phyloP scores from a whole-genome alignment of 371 early-diverging fungal genomes.

The Entomophthora muscae region DNA sequence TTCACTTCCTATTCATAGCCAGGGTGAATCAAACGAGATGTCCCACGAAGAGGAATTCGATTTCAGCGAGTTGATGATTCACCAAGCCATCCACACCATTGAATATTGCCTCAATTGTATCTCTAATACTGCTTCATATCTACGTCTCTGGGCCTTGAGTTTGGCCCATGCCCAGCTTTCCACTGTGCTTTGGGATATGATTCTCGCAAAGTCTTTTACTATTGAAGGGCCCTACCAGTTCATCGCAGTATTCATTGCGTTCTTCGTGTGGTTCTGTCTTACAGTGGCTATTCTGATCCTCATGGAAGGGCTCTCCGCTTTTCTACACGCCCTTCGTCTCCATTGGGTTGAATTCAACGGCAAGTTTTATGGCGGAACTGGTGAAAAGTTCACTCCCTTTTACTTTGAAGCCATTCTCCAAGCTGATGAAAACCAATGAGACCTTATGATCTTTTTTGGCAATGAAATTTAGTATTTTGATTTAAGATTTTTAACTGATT shows the following conservation, averaged over 20 bases:
- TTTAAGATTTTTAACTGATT: too few relatives aligned
- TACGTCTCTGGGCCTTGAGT: conserved; percentile 99
- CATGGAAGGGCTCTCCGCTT: conserved; percentile 98
- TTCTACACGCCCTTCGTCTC: conserved; percentile 97
- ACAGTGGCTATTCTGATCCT: conserved; percentile 80
- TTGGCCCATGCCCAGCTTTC: conserved; percentile 99
- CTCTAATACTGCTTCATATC: conserved; percentile 98
- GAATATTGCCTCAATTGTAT: conserved; percentile 98
- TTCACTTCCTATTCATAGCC: conserved; percentile 26
- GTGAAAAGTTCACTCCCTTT: conserved; percentile 72
- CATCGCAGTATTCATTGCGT: conserved; percentile 50
- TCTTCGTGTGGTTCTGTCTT: conserved; percentile 61
- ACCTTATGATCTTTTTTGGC: too few relatives aligned
- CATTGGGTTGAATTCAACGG: conserved; percentile 99
- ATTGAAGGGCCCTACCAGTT: conserved; percentile 25
- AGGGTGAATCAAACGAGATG: conserved; percentile 22
- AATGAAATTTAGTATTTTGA: too few relatives aligned
- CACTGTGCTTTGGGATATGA: conserved; percentile 95
- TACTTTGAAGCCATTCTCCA: neutral
- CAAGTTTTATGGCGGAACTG: conserved; percentile 91
- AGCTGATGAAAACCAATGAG: too few relatives aligned
- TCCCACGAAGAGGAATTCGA: conserved; percentile 22
- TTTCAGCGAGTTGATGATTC: conserved; percentile 85
- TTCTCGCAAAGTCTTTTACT: conserved; percentile 46
- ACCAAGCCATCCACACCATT: conserved; percentile 97